Evolutionary conservation across 148 eudicot genomes (phyloP), one percentile per base, ranked within the genome.

Genomic region (Vaccinium vitisidaea): DNA sequence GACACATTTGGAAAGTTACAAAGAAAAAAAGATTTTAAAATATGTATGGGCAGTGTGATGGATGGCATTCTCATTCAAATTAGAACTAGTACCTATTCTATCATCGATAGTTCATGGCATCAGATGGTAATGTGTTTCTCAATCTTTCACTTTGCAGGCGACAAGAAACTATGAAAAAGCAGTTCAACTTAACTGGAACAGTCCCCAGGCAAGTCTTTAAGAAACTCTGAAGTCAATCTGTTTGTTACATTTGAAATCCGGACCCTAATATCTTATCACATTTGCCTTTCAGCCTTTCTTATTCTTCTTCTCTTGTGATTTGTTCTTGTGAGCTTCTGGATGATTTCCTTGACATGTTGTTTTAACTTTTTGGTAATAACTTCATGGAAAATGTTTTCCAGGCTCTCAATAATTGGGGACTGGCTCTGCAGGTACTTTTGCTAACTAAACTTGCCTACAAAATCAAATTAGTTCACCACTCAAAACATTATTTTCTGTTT

Each of bases 361-460:
- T 50, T 53, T 53, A 23, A 71, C 27, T 54, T 43, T 81, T 14
- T 59, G 52, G 49, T 56, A 56, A 46, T 81, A 46, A 61, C 36
- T 84, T 19, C 21, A 73, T 56, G 61, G 74, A 84, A 79, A 87
- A 80, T 76, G 30, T 79, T 46, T 90, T 88, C 67, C 93, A 97
- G 98, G 99, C 98, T 55, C 98, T 97, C 63, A 97, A 97, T 90
- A 97, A 97, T 87, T 96, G 98, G 99, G 99, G 99, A 78, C 97
- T 96, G 86, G 99, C 99, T 78, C 89, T 97, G 85, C 99, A 97
- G 97, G 99, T 95, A 89, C 82, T 53, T 65, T 58, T 36, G 30
- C 49, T 65, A 19, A 65, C 14, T 15, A 52, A 18, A n/a, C 43
- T 85, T 53, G 48, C 80, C n/a, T 21, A 25, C 58, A 27, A 53